Conservation (phyloP, 2,329 filamentous ascomycete species). For the Fusarium veterinarium region DNA sequence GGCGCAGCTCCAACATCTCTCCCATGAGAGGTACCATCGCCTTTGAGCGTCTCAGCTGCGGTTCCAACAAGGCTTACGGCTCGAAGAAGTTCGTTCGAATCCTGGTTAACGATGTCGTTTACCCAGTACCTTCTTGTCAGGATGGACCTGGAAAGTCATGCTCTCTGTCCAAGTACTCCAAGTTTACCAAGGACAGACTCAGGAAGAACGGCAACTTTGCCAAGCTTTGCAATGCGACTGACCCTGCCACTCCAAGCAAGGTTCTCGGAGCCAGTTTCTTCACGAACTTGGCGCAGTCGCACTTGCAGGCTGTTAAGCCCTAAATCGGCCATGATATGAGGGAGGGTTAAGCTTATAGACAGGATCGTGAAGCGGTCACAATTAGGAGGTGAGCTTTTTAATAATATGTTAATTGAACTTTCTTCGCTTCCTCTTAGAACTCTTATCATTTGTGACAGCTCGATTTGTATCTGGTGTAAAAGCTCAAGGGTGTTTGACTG, state of each 20-base stretch:
- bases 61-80: constrained; percentile 36
- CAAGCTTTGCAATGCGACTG: constrained; percentile 60
- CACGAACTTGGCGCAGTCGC: constrained; percentile 56
- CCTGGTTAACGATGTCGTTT: constrained; percentile 70
- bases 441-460: not conserved
- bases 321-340: not conserved
- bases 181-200: constrained; percentile 45
- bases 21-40: constrained; percentile 74
- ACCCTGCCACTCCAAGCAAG: constrained; percentile 51
- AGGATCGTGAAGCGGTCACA: not conserved
- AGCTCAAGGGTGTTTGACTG: too few species aligned
- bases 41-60: constrained; percentile 71
- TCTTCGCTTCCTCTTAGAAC: not conserved
- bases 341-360: not conserved
- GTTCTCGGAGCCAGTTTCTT: constrained; percentile 63
- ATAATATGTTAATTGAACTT: not conserved
- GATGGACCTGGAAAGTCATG: constrained; percentile 67
- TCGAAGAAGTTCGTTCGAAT: constrained; percentile 65
- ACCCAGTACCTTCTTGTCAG: constrained; percentile 66
- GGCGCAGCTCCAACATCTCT: constrained; percentile 65
- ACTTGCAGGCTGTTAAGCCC: constrained; percentile 42
- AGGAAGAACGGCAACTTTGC: constrained; percentile 62
- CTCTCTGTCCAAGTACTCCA: constrained; percentile 57
- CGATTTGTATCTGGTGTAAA: not conserved
- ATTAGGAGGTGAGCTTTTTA: not conserved